These are phyloP conservation scores for Theileria sp. DNA, from an alignment of 169 alveolate genomes.

Conservation along the genomic window DNA sequence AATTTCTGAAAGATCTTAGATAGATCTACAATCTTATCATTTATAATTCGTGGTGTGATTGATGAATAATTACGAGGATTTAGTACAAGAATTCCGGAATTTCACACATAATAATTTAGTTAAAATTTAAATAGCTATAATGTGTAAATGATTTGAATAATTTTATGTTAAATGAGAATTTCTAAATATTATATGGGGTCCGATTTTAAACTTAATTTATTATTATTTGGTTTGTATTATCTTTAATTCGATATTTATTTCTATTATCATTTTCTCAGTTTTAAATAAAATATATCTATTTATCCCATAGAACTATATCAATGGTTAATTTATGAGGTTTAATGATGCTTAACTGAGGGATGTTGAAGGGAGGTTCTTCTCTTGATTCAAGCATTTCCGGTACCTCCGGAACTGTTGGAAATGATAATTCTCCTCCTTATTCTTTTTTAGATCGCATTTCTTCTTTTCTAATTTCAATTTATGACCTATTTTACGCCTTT, in stretches of 20 bases:
- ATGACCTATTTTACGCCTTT: background rate
- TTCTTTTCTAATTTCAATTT: background rate
- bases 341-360: background rate
- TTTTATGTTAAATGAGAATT: background rate
- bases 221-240: background rate
- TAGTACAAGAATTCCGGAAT: background rate
- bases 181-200: conserved; percentile 4
- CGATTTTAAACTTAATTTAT: background rate
- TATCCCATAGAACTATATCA: background rate
- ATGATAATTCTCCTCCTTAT: background rate
- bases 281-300: background rate
- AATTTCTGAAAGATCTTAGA: conserved; percentile 36
- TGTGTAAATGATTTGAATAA: background rate
- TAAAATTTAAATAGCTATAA: too few species aligned
- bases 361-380: conserved; percentile 16
- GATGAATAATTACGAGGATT: background rate
- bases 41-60: conserved; percentile 25
- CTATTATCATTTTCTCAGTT: background rate
- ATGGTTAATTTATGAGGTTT: background rate
- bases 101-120: background rate
- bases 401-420: background rate
- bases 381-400: background rate
- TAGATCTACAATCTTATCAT: conserved; percentile 36
- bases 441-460: conserved; percentile 3
- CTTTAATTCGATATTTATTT: background rate